Conservation (phyloP, 2,329 filamentous ascomycete species). For the Apiospora kogelbergensis region DNA sequence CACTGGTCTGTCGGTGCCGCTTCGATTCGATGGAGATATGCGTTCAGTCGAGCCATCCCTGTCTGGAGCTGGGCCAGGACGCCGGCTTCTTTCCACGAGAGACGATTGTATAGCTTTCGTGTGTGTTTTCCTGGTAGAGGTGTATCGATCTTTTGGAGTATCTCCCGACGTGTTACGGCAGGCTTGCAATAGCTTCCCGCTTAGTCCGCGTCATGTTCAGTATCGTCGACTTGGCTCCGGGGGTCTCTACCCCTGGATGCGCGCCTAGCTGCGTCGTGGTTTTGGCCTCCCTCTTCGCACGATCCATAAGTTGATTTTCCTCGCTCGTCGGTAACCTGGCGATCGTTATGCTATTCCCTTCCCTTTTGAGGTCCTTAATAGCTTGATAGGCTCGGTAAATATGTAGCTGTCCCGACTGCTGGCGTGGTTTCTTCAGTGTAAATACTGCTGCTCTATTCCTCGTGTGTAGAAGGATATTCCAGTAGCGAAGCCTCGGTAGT, state of each 20-base stretch:
- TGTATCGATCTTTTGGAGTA: neutral
- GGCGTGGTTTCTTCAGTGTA: neutral
- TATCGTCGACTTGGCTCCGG: conserved; percentile 13
- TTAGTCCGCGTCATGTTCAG: neutral
- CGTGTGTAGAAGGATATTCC: neutral
- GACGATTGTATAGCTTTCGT: neutral
- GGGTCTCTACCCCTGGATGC: neutral
- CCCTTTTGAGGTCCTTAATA: neutral
- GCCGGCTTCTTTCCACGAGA: neutral
- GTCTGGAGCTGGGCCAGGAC: neutral
- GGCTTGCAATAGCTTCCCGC: neutral
- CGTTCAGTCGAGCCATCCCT: neutral
- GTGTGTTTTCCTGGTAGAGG: neutral
- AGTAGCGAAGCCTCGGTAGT: neutral
- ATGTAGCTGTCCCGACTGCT: conserved; percentile 5
- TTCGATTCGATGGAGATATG: neutral
- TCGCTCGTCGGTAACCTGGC: conserved; percentile 9
- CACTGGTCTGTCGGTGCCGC: neutral
- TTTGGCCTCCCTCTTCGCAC: conserved; percentile 5
- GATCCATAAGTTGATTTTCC: neutral
- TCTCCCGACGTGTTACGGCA: neutral
- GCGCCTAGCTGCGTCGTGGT: neutral
- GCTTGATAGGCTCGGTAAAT: conserved; percentile 1
- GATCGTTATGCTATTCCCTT: conserved; percentile 7
- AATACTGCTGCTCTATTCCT: conserved; percentile 9